These are phyloP conservation scores for Przewalskia tangutica DNA, from an alignment of 257 asterid genomes.

Conservation along the genomic window DNA sequence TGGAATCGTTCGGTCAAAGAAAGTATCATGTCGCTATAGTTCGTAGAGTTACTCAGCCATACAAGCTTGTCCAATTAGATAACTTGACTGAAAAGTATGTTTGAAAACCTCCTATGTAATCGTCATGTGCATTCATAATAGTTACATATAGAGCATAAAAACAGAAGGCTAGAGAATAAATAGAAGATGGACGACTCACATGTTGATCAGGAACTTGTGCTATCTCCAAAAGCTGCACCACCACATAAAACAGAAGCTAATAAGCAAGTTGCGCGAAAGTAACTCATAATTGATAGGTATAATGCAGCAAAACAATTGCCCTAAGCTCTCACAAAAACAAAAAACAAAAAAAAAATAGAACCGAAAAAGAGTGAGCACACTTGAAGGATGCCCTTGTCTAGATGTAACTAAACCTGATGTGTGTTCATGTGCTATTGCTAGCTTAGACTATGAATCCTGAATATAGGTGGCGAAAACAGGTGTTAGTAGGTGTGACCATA, in stretches of 20 bases:
- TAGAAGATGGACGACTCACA: constrained; percentile 37
- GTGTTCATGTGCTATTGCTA: not conserved
- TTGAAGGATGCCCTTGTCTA: not conserved
- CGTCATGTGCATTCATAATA: not conserved
- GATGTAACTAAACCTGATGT: not conserved
- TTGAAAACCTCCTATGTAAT: not conserved
- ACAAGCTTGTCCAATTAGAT: not conserved
- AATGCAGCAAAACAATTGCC: not conserved
- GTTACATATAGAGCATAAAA: not conserved
- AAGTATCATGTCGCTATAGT: not conserved
- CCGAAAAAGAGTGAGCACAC: not conserved
- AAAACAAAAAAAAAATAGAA: not conserved
- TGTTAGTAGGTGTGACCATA: not conserved
- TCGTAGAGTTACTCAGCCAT: not conserved
- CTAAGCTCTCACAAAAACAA: not conserved
- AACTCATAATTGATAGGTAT: not conserved
- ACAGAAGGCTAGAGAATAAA: not conserved
- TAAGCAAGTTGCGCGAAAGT: not conserved
- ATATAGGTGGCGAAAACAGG: not conserved
- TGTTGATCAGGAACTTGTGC: constrained; percentile 97
- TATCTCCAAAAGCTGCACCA: constrained; percentile 90
- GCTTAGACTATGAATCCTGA: not conserved
- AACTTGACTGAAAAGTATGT: not conserved
- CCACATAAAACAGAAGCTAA: constrained; percentile 10
- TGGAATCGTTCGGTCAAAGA: not conserved